phyloP scores from a whole-genome alignment of 768 basidiomycete species.

The Gloeophyllum trabeum region DNA sequence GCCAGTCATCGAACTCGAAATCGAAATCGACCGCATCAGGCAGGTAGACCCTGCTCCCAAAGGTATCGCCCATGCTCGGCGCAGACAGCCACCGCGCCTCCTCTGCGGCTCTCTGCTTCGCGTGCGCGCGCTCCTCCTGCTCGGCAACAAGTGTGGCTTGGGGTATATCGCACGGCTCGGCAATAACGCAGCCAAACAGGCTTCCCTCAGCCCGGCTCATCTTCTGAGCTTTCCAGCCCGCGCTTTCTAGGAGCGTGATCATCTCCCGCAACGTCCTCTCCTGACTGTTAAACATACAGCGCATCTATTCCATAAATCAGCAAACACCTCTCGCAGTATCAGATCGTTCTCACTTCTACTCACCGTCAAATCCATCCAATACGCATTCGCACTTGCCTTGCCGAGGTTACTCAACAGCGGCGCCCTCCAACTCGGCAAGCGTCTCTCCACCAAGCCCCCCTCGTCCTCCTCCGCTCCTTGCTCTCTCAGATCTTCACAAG shows the following conservation, averaged over 20 bases:
- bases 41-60: slow-evolving; percentile 12
- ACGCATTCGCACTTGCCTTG: slow-evolving; percentile 56
- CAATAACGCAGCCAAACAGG: slow-evolving; percentile 61
- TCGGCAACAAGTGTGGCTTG: slow-evolving; percentile 15
- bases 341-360: slow-evolving; percentile 7
- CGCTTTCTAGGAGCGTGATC: slow-evolving; percentile 35
- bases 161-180: slow-evolving; percentile 48
- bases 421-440: slow-evolving; percentile 40
- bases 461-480: slow-evolving; percentile 2
- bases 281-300: slow-evolving; percentile 53
- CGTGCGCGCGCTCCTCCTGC: neutral
- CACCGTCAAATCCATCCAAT: slow-evolving; percentile 64
- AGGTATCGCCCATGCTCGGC: slow-evolving; percentile 12
- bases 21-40: too few species aligned
- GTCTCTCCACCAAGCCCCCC: slow-evolving; percentile 36
- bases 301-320: slow-evolving; percentile 34
- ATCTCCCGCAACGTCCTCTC: slow-evolving; percentile 58
- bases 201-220: slow-evolving; percentile 49
- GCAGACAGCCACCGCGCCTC: slow-evolving; percentile 5
- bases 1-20: too few species aligned
- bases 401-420: slow-evolving; percentile 68
- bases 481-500: slow-evolving; percentile 41
- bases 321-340: neutral
- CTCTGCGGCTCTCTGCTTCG: neutral
- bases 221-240: slow-evolving; percentile 51